Percentiles rank a stretch among this genome's conserved stretches.
Evolutionary conservation across 306 rosid species (phyloP).

Genomic region (Vachellia collinsii): DNA sequence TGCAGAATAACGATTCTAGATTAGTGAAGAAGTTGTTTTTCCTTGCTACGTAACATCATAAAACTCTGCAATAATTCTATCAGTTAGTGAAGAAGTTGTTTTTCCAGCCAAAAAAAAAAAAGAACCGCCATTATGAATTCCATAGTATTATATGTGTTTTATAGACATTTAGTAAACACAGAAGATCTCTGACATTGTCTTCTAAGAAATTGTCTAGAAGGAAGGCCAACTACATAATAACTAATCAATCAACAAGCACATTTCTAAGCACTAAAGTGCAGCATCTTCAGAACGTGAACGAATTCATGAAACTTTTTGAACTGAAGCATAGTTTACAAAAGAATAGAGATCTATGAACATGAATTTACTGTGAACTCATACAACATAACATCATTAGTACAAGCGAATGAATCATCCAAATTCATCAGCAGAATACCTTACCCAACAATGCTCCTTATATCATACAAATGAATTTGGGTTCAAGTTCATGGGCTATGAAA

Average conservation of each 20-base stretch:
- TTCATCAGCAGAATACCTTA: slow-evolving; percentile 24
- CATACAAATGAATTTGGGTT: slow-evolving; percentile 27
- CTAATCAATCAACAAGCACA: background rate
- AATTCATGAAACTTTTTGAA: background rate
- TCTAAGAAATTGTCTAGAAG: too few relatives aligned
- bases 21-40: too few relatives aligned
- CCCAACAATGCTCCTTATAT: background rate
- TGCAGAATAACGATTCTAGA: too few relatives aligned
- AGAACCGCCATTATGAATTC: too few relatives aligned
- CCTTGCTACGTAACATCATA: too few relatives aligned
- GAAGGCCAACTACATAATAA: too few relatives aligned
- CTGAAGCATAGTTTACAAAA: background rate
- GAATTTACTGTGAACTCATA: slow-evolving; percentile 22
- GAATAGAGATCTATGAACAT: slow-evolving; percentile 18
- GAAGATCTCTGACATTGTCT: too few relatives aligned
- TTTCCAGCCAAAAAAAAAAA: too few relatives aligned
- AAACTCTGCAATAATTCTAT: too few relatives aligned
- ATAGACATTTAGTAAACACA: too few relatives aligned
- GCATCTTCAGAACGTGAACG: background rate
- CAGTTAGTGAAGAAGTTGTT: too few relatives aligned
- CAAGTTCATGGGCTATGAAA: slow-evolving; percentile 37
- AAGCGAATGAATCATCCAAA: slow-evolving; percentile 41
- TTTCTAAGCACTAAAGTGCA: background rate
- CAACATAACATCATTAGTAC: slow-evolving; percentile 2
- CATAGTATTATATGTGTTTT: too few relatives aligned